Evolutionary conservation across 805 yeast species (phyloP), one percentile per base, ranked within the genome.

Genomic region (Lipomyces sp.): DNA sequence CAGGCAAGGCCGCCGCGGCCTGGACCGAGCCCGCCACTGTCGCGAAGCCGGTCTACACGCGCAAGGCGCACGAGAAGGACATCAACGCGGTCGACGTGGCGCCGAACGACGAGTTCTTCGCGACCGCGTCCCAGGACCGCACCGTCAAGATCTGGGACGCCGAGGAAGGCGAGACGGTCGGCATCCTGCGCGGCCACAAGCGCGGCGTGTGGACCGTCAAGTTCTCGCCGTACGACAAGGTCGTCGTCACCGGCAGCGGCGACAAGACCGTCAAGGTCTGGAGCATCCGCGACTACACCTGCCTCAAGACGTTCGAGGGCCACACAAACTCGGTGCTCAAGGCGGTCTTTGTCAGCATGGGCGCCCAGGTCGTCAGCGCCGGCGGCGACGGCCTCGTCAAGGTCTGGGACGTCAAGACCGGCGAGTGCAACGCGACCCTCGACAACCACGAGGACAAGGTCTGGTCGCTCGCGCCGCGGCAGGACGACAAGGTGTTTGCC

Each of bases 301-400:
- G 96, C 63, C 64, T 77, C 29, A 81, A 81, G 61, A 93, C 96
- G 2, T 82, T 90, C 65, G 97, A 93, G 70, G 96, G 98, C 2
- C 97, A 90, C 67, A 80, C 95, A 11, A 91, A 89, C 63, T 85
- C 97, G 0, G 90, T 93, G 2, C 93, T 91, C 68, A 79, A 93
- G 68, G 84, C 84, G 40, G 73, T 77, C 28, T 88, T 87, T 63
- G 73, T 86, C 51, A 79, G 82, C 56, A 75, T 74, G 43, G 81
- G 83, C 58, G 78, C 78, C 45, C 93, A 86, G 65, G 63, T 91
- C 3, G 75, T 67, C 29, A 66, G 84, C 37, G 79, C 89, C 19
- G 97, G 96, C 37, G 98, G 98, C 13, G 98, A 93, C 70, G 98
- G 98, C 1, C 76, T 93, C 45, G 77, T 93, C 51, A 91, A 93